phyloP scores from a whole-genome alignment of 1,139 yeast species.

The Saccharomyces hybrid region DNA sequence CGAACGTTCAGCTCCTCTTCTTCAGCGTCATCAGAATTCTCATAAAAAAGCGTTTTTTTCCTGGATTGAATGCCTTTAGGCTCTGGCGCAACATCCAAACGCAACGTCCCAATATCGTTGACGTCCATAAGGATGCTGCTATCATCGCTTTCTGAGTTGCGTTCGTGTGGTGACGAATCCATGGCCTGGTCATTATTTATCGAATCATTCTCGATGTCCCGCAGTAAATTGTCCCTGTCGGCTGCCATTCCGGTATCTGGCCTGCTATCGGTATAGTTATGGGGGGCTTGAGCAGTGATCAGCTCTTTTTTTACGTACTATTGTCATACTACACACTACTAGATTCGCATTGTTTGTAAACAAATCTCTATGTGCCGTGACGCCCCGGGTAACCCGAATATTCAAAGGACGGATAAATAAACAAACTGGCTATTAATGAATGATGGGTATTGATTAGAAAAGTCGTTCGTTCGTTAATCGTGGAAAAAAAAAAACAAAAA shows the following conservation, averaged over 20 bases:
- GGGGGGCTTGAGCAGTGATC: too few relatives aligned
- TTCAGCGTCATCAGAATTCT: neutral
- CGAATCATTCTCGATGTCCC: neutral
- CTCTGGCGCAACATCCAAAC: neutral
- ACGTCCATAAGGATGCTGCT: neutral
- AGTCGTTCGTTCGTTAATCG: too few relatives aligned
- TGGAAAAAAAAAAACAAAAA: too few relatives aligned
- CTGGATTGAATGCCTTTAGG: neutral
- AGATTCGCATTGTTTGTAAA: too few relatives aligned
- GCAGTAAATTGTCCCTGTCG: neutral
- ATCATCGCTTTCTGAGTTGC: neutral
- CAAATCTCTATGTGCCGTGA: too few relatives aligned
- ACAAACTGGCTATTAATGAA: too few relatives aligned
- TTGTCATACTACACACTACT: too few relatives aligned
- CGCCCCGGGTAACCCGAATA: too few relatives aligned
- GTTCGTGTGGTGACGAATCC: neutral
- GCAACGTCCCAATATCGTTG: neutral
- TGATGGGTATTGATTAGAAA: neutral
- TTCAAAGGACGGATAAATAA: too few relatives aligned
- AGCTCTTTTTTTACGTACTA: too few relatives aligned
- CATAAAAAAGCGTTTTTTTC: neutral
- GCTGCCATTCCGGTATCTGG: neutral
- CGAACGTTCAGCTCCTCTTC: neutral
- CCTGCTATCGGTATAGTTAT: too few relatives aligned
- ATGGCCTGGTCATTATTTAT: neutral